phyloP scores from a whole-genome alignment of 345 rosid genomes.

The Eucalyptus polybractea region DNA sequence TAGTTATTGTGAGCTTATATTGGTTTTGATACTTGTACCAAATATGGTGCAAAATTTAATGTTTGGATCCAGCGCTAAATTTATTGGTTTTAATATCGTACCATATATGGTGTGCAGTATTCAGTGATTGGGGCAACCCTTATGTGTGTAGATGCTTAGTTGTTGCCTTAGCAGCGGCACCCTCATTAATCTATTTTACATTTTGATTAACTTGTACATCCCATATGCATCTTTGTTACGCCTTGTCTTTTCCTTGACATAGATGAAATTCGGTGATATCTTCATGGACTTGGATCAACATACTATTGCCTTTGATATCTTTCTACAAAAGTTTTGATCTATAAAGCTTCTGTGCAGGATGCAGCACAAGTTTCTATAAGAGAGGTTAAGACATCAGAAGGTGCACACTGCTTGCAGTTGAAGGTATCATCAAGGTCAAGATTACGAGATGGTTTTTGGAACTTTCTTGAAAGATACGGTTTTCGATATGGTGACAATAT shows the following conservation, averaged over 20 bases:
- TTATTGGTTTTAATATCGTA: background rate
- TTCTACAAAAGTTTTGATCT: background rate
- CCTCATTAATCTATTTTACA: background rate
- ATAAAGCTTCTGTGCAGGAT: slow-evolving; percentile 21
- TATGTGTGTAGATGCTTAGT: background rate
- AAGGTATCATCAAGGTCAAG: slow-evolving; percentile 49
- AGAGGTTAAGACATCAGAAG: slow-evolving; percentile 44
- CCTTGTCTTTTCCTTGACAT: background rate
- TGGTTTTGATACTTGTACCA: background rate
- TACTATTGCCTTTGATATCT: background rate
- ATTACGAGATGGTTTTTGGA: slow-evolving; percentile 42
- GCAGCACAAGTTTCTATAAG: slow-evolving; percentile 49
- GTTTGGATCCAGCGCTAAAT: background rate
- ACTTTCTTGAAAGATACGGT: slow-evolving; percentile 82
- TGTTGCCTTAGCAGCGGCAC: background rate
- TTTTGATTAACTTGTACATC: background rate
- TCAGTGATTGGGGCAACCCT: background rate
- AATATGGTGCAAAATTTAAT: background rate
- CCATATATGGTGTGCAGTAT: background rate
- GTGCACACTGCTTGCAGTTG: slow-evolving; percentile 52
- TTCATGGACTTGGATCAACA: background rate
- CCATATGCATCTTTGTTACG: background rate
- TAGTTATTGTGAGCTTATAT: background rate
- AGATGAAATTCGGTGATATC: background rate
- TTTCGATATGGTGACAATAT: slow-evolving; percentile 51